Conservation (phyloP, 371 early-diverging fungal species). For the Mucor lusitanicus region DNA sequence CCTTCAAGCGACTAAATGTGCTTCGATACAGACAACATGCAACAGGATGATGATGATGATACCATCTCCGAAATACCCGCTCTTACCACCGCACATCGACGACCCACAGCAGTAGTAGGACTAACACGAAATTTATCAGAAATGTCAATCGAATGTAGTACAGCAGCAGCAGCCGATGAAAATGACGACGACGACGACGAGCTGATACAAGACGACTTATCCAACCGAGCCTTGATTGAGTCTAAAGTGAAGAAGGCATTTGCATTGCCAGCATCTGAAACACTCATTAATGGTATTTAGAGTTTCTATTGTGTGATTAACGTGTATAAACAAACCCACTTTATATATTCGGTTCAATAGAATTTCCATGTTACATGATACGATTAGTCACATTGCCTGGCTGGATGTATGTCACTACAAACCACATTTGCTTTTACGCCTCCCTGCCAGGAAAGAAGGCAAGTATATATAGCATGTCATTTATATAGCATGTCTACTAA, state of each 20-base stretch:
- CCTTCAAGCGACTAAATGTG: background rate
- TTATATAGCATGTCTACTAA: too few species aligned
- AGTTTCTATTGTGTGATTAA: background rate
- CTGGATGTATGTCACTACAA: conserved; percentile 66
- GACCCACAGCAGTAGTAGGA: background rate
- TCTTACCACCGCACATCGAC: background rate
- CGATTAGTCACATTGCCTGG: conserved; percentile 70
- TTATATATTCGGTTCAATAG: conserved; percentile 33
- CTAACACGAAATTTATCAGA: conserved; percentile 20
- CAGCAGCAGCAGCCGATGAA: background rate
- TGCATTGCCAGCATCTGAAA: conserved; percentile 19
- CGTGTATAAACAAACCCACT: background rate
- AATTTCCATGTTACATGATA: conserved; percentile 74
- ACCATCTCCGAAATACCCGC: conserved; percentile 5
- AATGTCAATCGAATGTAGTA: conserved; percentile 37
- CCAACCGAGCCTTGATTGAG: conserved; percentile 8
- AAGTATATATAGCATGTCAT: too few species aligned
- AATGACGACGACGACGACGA: background rate
- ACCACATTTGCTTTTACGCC: conserved; percentile 71
- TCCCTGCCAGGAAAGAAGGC: conserved; percentile 58
- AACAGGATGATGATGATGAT: background rate
- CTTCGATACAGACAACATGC: background rate
- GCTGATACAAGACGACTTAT: background rate
- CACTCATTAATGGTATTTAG: conserved; percentile 14
- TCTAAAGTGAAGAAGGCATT: conserved; percentile 17